Base-by-base conservation (phyloP, 2,329 filamentous ascomycete species). In the Cordyceps cicadae region DNA sequence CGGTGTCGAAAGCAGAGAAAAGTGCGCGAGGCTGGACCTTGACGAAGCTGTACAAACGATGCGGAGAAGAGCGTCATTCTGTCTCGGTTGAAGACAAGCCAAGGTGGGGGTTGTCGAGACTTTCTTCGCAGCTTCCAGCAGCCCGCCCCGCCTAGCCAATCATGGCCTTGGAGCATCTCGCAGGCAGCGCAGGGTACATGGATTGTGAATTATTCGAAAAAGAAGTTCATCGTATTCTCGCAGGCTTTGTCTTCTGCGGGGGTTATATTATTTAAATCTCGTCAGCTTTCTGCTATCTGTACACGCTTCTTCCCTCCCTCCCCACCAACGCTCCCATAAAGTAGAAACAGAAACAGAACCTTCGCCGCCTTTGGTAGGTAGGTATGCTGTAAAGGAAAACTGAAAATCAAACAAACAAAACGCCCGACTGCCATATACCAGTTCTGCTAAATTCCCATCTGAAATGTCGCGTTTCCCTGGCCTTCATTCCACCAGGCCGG, bases 41-140 rank as follows among this genome's bases (percentile, higher is more conserved):
- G 51, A 8, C 21, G 52, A 37, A 48, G 54, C 32, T 56, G 41
- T 55, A 55, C 41, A 48, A 24, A n/a, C 17, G 43, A 56, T 45
- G 41, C 41, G 54, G 54, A 48, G 54, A 56, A 39, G 41, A 55
- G 54, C 54, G 54, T 56, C 54, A 56, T 56, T 48, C 43, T 43
- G 54, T 17, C 29, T 24, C 17, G 26, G 29, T 17, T 37, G 29
- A 48, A 46, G 29, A 29, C 29, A 1, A 8, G 29, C 29, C 29
- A 29, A 29, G 54, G 54, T 56, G 54, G 54, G 43, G 41, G 34
- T 37, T 54, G 52, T 45, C 34, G 5, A 32, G 52, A 19, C 52
- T 45, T 45, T 54, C 52, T 29, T 39, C 17, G 24, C 24, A 54
- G 39, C 52, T 54, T 45, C 52, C 52, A 45, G 37, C 17, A 29